Conservation (phyloP, 2,329 filamentous ascomycete species). For the Botrytis medusae region DNA sequence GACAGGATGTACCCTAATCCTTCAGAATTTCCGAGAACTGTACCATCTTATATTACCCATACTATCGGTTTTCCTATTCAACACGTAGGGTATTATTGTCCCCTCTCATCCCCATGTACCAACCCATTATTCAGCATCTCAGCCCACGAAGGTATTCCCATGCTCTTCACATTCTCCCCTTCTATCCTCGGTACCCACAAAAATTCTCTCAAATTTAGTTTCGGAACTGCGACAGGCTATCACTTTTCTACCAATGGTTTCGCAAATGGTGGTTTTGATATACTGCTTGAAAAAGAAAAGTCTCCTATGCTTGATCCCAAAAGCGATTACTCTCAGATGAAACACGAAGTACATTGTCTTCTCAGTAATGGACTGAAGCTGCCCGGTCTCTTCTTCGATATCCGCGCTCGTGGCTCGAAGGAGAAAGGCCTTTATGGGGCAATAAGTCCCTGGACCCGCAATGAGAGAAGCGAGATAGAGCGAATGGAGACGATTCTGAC, state of each 20-base stretch:
- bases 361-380: neutral
- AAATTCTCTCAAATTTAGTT: neutral
- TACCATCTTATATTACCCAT: neutral
- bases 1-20: neutral
- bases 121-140: neutral
- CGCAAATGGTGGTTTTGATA: neutral
- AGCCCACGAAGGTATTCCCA: neutral
- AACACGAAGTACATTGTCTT: neutral
- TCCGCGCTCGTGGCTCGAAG: neutral
- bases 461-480: neutral
- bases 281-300: neutral
- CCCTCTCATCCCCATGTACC: neutral
- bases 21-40: neutral
- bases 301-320: neutral
- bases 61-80: neutral
- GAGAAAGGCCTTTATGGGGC: neutral
- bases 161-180: conserved; percentile 8
- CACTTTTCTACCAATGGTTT: neutral
- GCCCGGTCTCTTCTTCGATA: neutral
- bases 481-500: neutral
- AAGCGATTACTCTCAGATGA: neutral
- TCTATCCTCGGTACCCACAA: neutral
- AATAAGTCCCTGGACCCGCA: neutral
- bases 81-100: conserved; percentile 4
- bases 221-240: neutral